Evolutionary conservation across 2,329 filamentous ascomycete genomes (phyloP).

Genomic region (Juglanconis sp.): DNA sequence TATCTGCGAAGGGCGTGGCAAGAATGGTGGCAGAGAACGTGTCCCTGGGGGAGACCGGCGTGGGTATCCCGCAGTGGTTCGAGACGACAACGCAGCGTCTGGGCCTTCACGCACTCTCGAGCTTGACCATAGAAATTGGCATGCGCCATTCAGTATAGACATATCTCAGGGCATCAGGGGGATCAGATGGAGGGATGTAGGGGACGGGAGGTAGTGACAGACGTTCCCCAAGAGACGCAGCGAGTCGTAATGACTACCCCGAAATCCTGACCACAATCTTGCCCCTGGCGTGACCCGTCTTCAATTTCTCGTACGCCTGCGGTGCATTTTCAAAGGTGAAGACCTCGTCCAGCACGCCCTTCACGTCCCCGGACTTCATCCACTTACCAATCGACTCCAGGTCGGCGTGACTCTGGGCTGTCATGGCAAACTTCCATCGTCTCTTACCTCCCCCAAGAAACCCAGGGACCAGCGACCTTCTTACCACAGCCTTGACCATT

Average conservation of each 20-base stretch:
- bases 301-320: constrained; percentile 57
- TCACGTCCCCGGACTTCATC: constrained; percentile 58
- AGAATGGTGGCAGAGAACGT: constrained; percentile 5
- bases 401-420: constrained; percentile 38
- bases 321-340: constrained; percentile 55
- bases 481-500: constrained; percentile 17
- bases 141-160: not conserved
- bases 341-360: constrained; percentile 51
- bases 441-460: constrained; percentile 39
- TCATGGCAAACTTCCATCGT: constrained; percentile 35
- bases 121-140: not conserved
- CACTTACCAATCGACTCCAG: constrained; percentile 48
- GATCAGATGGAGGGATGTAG: no score
- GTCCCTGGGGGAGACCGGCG: constrained; percentile 5
- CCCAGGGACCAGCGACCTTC: constrained; percentile 27
- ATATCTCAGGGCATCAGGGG: not conserved
- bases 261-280: constrained; percentile 49
- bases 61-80: constrained; percentile 4
- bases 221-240: not conserved
- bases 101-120: not conserved
- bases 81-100: constrained; percentile 13
- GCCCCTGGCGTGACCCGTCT: constrained; percentile 51
- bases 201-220: not conserved
- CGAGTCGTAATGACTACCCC: not conserved
- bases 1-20: constrained; percentile 12